Percentiles rank a stretch among this genome's conserved stretches.
These are phyloP conservation scores for Pseudocercospora eumusae DNA, from an alignment of 2,329 filamentous ascomycete species.

Conservation along the genomic window DNA sequence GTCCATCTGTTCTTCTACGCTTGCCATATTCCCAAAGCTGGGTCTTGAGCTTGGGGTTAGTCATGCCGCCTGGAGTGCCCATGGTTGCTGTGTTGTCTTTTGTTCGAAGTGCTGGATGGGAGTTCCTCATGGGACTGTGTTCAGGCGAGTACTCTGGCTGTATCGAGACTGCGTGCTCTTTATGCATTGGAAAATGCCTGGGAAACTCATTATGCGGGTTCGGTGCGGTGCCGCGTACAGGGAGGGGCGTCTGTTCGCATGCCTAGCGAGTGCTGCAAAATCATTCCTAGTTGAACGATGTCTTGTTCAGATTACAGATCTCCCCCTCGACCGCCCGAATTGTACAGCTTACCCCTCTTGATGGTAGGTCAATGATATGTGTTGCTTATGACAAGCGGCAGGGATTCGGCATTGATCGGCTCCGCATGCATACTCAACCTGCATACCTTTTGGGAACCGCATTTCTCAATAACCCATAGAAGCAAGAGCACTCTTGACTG, in stretches of 20 bases:
- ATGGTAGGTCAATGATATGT: not conserved
- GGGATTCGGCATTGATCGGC: constrained; percentile 1
- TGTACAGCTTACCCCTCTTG: not conserved
- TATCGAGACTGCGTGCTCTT: not conserved
- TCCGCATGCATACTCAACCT: not conserved
- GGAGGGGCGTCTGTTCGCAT: not conserved
- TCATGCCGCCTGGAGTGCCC: not conserved
- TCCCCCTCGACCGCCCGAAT: not conserved
- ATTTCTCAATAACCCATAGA: not conserved
- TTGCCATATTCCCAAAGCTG: constrained; percentile 27
- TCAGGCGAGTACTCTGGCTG: not conserved
- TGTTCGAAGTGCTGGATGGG: not conserved
- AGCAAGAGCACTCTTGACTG: not conserved
- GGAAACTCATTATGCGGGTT: not conserved
- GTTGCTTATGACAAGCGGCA: not conserved
- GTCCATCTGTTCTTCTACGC: constrained; percentile 23
- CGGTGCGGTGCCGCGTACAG: not conserved
- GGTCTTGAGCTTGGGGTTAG: constrained; percentile 17
- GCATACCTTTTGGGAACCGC: not conserved
- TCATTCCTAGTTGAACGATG: not conserved
- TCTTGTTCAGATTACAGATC: not conserved
- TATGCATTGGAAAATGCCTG: not conserved
- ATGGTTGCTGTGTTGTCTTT: not conserved
- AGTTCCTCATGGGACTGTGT: not conserved
- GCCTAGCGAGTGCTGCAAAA: not conserved